Conservation (phyloP, 2,329 filamentous ascomycete species). For the Exophiala aquamarina region DNA sequence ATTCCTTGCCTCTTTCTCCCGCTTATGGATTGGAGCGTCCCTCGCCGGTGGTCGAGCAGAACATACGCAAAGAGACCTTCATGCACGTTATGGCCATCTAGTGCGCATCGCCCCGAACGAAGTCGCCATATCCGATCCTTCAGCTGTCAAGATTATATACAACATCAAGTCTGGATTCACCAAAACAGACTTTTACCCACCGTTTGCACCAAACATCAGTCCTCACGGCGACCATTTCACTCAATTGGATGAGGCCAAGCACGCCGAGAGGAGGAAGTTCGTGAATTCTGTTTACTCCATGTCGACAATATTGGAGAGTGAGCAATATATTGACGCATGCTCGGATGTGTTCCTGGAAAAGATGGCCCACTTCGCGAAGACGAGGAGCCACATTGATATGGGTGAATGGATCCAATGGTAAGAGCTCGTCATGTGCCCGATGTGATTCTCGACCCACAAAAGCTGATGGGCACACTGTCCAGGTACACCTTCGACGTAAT, state of each 20-base stretch:
- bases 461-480: neutral
- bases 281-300: conserved; percentile 56
- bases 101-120: conserved; percentile 42
- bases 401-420: conserved; percentile 29
- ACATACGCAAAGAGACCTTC: conserved; percentile 23
- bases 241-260: conserved; percentile 23
- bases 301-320: conserved; percentile 34
- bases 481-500: conserved; percentile 45
- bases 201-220: conserved; percentile 19
- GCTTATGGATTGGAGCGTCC: conserved; percentile 27
- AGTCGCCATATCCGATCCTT: conserved; percentile 25
- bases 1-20: conserved; percentile 27
- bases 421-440: neutral
- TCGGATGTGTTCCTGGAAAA: conserved; percentile 67
- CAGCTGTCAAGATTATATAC: conserved; percentile 28
- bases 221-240: conserved; percentile 29
- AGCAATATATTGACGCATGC: conserved; percentile 75
- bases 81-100: conserved; percentile 21
- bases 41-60: conserved; percentile 23
- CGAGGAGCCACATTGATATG: conserved; percentile 21
- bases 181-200: conserved; percentile 30
- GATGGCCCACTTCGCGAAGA: conserved; percentile 51
- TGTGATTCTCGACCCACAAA: neutral
- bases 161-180: conserved; percentile 15
- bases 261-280: conserved; percentile 26